Percentiles rank a stretch among this genome's conserved stretches.
These are phyloP conservation scores for Leptosphaerulina australis DNA, from an alignment of 2,329 filamentous ascomycete genomes.

Conservation along the genomic window DNA sequence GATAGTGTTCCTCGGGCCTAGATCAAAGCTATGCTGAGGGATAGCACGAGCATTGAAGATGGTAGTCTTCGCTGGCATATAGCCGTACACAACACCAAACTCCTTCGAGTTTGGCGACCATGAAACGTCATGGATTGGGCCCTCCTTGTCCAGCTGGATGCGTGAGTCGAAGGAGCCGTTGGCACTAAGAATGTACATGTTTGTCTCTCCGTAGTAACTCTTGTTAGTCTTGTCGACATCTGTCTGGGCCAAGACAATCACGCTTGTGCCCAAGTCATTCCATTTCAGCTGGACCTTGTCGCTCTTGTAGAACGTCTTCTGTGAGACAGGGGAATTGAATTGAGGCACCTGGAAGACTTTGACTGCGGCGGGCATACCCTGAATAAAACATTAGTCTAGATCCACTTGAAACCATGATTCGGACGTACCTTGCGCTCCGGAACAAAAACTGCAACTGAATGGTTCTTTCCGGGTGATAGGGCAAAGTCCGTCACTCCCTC, in stretches of 20 bases:
- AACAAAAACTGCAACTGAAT: slow-evolving; percentile 92
- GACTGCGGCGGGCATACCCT: slow-evolving; percentile 92
- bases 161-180: slow-evolving; percentile 92
- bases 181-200: slow-evolving; percentile 90
- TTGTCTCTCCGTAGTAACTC: slow-evolving; percentile 99
- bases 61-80: slow-evolving; percentile 98
- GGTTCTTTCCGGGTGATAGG: slow-evolving; percentile 84
- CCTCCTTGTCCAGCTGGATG: slow-evolving; percentile 92
- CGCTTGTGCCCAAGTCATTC: slow-evolving; percentile 88
- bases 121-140: slow-evolving; percentile 95
- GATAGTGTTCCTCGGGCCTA: slow-evolving; percentile 92
- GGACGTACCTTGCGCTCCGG: slow-evolving; percentile 85
- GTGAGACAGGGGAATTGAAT: slow-evolving; percentile 81
- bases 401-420: not conserved
- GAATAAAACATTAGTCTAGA: slow-evolving; percentile 23
- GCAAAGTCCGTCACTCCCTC: slow-evolving; percentile 92
- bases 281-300: slow-evolving; percentile 99
- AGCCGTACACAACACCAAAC: slow-evolving; percentile 96
- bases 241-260: slow-evolving; percentile 95
- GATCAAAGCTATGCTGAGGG: slow-evolving; percentile 80
- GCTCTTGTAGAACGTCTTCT: slow-evolving; percentile 99
- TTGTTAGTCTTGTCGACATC: slow-evolving; percentile 98
- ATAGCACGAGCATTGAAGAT: slow-evolving; percentile 93
- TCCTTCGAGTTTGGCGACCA: slow-evolving; percentile 98
- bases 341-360: slow-evolving; percentile 94